Conservation (phyloP, 768 basidiomycete genomes). For the Hypsizygus marmoreus region DNA sequence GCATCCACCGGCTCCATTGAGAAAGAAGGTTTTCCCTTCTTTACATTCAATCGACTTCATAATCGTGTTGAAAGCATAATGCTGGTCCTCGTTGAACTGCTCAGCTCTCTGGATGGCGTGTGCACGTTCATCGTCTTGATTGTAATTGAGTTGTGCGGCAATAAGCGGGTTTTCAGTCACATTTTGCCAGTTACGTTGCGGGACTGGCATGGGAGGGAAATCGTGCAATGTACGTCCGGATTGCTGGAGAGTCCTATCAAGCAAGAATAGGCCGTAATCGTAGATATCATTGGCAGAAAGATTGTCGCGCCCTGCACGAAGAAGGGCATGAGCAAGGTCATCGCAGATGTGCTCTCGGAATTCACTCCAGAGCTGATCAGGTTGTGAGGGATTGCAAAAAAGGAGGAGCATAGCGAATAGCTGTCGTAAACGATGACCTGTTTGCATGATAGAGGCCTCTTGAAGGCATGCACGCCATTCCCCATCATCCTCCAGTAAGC, state of each 20-base stretch:
- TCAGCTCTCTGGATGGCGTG: constrained; percentile 5
- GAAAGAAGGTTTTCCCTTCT: constrained; percentile 32
- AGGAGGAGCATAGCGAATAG: constrained; percentile 43
- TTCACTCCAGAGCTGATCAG: constrained; percentile 39
- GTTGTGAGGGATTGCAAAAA: constrained; percentile 27
- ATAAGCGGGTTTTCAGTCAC: constrained; percentile 27
- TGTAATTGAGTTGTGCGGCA: constrained; percentile 33
- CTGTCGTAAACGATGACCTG: constrained; percentile 32
- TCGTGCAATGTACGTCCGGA: constrained; percentile 22
- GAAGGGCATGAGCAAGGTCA: constrained; percentile 32
- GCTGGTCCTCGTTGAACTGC: constrained; percentile 34
- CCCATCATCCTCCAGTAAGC: constrained; percentile 48
- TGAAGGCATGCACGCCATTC: constrained; percentile 44
- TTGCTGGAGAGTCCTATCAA: constrained; percentile 27
- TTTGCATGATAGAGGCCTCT: constrained; percentile 41
- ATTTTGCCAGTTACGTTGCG: constrained; percentile 26
- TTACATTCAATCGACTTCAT: constrained; percentile 23
- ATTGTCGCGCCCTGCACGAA: constrained; percentile 4
- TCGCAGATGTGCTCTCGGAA: constrained; percentile 41
- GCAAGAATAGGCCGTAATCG: constrained; percentile 42
- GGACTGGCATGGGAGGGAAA: constrained; percentile 34
- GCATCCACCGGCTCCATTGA: constrained; percentile 44
- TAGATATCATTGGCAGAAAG: constrained; percentile 32
- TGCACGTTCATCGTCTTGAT: constrained; percentile 17
- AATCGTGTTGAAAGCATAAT: constrained; percentile 29